Evolutionary conservation across 164 flowering plant genomes (phyloP), one percentile per base, ranked within the genome.

Genomic region (Magnolia officinalis): DNA sequence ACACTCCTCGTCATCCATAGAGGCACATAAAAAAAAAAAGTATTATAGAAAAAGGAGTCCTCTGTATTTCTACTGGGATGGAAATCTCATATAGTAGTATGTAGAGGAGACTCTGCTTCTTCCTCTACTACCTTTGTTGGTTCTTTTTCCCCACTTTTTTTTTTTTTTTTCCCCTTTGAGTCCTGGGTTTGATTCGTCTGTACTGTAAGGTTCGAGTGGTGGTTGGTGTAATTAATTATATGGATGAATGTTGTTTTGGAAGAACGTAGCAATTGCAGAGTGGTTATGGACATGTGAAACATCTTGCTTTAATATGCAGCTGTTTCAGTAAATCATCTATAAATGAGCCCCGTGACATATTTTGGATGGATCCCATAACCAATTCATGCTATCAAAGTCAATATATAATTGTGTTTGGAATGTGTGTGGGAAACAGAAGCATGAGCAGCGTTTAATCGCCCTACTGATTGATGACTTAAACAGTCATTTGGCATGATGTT

Each of bases 1-100:
- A 21, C 77, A 69, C 19, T 63, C 79, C 45, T 21, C 64, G n/a
- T 76, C 79, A 7, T 73, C 77, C 58, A 79, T 80, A 16, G 82
- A 77, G 68, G 82, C 82, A n/a, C 79, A 76, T 1, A 26, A 24
- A 0, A 24, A 24, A 26, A 26, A 66, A 49, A 2, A 74, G 51
- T 61, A 72, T 23, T 24, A 58, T 19, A 29, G 19, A 64, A 26
- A 64, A 29, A 5, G 18, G 13, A 63, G 5, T 74, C 70, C 29
- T 63, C 21, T 31, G 59, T 74, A 20, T 64, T 31, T 64, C 63
- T 49, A 6, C 23, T 45, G 50, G 18, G 11, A 16, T 26, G 51
- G 49, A 45, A 26, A 1, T 63, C 31, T 65, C 7, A 31, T 63
- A 70, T 70, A 50, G 58, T n/a, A 18, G 71, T 18, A 16, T 49